Base-by-base conservation (phyloP, 306 rosid genomes). In the Lithocarpus polystachyus region DNA sequence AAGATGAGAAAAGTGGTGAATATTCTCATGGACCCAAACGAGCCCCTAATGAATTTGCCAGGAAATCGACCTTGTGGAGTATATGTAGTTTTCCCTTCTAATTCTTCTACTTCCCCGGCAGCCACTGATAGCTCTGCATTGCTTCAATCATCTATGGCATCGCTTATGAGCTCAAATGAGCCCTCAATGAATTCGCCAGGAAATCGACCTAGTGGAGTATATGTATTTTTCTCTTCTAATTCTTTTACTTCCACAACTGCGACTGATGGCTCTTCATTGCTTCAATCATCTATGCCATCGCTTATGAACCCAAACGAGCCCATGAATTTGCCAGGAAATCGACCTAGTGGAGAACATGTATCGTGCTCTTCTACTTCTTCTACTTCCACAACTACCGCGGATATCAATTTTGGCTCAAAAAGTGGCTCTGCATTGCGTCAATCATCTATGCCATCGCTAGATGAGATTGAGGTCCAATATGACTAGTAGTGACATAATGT, bases 1-100 rank as follows among this genome's bases (percentile, higher is more conserved):
- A 88, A 74, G 79, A 90, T 86, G 71, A 88, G 92, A 70, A 90
- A 84, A 82, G 83, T 88, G 48, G 75, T 86, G 74, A 88, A 88
- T 31, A 81, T 84, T 60, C 65, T 90, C 51, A 62, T 78, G 77
- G 86, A 88, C 71, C 78, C 76, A 29, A 84, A 86, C 72, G 92
- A 86, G 67, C 85, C 86, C 64, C 35, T 90, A 0, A 81, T 86
- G 84, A 86, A 84, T 14, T 75, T 90, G 70, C 90, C 90, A 29
- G 54, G 7, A 17, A 53, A 74, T 15, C 43, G 85, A 51, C 89
- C 94, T 0, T 28, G 76, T 72, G 87, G 81, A 48, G 89, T 88
- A 69, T 84, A 79, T 76, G 64, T 80, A 13, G 60, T 87, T 6
- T 77, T 89, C 40, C 75, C 86, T 48, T 75, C 56, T 2, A 55